A percentile compares a stretch with the other conserved stretches of the same genome.
phyloP scores from a whole-genome alignment of 83 land plant genomes.

The Thuja plicata region DNA sequence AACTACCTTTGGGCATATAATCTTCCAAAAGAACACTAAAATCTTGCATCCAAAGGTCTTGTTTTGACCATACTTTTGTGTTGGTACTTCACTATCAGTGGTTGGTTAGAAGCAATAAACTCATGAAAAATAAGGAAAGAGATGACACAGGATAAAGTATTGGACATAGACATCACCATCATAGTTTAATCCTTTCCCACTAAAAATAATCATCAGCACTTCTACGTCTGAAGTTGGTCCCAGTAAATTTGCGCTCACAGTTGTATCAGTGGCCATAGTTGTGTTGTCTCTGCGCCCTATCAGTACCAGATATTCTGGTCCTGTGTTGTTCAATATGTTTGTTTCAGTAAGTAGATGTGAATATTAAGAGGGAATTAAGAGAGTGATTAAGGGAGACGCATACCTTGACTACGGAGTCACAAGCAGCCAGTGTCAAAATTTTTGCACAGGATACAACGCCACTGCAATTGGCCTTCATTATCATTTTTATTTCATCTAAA shows the following conservation, averaged over 20 bases:
- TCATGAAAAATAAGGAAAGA: no score
- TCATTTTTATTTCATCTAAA: conserved; percentile 45
- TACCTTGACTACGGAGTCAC: conserved; percentile 53
- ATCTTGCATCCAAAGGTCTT: no score
- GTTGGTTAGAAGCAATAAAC: no score
- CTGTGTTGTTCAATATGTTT: conserved; percentile 34
- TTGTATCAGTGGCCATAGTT: conserved; percentile 26
- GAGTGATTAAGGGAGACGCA: neutral
- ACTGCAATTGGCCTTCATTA: conserved; percentile 40
- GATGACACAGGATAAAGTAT: no score
- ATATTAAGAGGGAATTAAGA: neutral
- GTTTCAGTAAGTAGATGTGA: neutral
- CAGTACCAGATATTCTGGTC: conserved; percentile 48
- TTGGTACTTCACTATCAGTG: no score
- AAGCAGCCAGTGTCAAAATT: conserved; percentile 58
- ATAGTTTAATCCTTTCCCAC: conserved; percentile 26
- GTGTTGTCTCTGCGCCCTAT: conserved; percentile 61
- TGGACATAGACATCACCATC: no score
- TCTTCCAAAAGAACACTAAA: no score
- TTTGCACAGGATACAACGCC: conserved; percentile 72
- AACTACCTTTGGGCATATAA: no score
- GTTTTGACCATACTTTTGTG: no score
- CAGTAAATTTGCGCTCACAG: conserved; percentile 32
- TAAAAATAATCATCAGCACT: conserved; percentile 23
- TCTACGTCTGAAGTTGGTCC: conserved; percentile 34